A percentile compares a stretch with the other conserved stretches of the same genome.
Evolutionary conservation across 2,329 filamentous ascomycete species (phyloP).

Genomic region (Metarhizium album): DNA sequence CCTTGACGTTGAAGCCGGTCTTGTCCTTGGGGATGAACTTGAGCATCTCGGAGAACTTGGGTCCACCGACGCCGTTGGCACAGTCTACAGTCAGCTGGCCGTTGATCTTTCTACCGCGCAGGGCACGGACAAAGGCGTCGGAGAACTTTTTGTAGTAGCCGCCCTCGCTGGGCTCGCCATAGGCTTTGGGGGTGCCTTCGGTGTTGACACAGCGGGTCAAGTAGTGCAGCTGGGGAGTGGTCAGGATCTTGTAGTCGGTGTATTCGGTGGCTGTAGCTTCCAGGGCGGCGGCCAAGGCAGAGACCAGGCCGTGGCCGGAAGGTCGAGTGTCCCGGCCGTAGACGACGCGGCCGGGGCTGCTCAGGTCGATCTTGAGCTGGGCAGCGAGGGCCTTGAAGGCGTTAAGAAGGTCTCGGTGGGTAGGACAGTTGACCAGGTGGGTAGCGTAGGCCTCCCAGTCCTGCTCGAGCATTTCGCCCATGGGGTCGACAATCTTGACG

Average conservation of each 20-base stretch:
- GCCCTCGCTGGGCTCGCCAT: conserved; percentile 77
- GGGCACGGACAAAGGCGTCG: conserved; percentile 72
- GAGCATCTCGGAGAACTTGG: conserved; percentile 76
- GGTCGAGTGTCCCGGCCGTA: conserved; percentile 89
- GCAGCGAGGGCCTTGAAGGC: conserved; percentile 67
- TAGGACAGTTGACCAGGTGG: conserved; percentile 72
- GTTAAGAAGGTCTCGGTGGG: conserved; percentile 62
- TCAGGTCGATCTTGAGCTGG: conserved; percentile 64
- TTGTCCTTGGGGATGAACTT: conserved; percentile 66
- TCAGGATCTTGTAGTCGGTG: conserved; percentile 82
- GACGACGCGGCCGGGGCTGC: conserved; percentile 65
- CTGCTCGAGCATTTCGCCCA: conserved; percentile 96
- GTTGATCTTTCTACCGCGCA: conserved; percentile 63
- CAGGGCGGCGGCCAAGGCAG: conserved; percentile 68
- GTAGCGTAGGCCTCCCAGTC: conserved; percentile 91
- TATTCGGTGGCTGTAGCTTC: conserved; percentile 63
- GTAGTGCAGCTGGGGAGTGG: conserved; percentile 97
- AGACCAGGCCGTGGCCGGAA: conserved; percentile 74
- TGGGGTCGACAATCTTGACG: conserved; percentile 91
- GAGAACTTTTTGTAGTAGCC: conserved; percentile 94
- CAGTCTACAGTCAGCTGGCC: conserved; percentile 81
- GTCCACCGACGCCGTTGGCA: conserved; percentile 91
- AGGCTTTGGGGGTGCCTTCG: conserved; percentile 72
- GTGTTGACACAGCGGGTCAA: conserved; percentile 92
- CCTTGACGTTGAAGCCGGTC: conserved; percentile 66